Percentiles rank a stretch among this genome's conserved stretches.
phyloP scores from a whole-genome alignment of 1,284 basidiomycete genomes.

The Cronartium quercuum region DNA sequence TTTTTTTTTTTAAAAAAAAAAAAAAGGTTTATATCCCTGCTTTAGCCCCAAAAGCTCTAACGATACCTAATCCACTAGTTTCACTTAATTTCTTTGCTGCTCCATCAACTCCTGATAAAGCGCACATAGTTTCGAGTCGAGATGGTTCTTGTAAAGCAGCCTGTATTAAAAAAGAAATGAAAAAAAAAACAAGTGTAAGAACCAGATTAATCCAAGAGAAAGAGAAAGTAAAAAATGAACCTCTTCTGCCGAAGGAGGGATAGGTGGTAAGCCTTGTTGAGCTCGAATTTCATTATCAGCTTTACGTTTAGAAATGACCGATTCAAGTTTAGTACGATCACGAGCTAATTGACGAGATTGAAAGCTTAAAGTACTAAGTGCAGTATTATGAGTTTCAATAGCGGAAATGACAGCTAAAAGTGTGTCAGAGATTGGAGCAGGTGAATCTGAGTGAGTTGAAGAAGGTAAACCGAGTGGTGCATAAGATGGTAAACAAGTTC shows the following conservation, averaged over 20 bases:
- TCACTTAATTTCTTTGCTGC: slow-evolving; percentile 49
- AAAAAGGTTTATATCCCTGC: slow-evolving; percentile 20
- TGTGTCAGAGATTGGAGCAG: slow-evolving; percentile 45
- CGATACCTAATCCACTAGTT: slow-evolving; percentile 45
- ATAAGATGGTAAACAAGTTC: slow-evolving; percentile 45
- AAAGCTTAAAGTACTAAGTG: slow-evolving; percentile 90
- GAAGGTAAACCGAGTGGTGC: slow-evolving; percentile 42
- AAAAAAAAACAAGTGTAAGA: not conserved
- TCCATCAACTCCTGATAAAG: slow-evolving; percentile 50
- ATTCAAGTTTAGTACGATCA: slow-evolving; percentile 75
- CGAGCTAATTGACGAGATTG: slow-evolving; percentile 82
- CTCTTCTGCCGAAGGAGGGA: slow-evolving; percentile 69
- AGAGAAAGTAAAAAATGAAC: slow-evolving; percentile 49
- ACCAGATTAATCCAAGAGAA: slow-evolving; percentile 40
- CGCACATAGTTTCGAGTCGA: slow-evolving; percentile 73
- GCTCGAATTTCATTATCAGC: slow-evolving; percentile 80
- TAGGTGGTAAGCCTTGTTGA: slow-evolving; percentile 74
- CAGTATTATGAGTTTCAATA: slow-evolving; percentile 76
- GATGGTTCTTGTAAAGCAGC: slow-evolving; percentile 76
- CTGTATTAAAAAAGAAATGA: not conserved
- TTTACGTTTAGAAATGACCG: slow-evolving; percentile 69
- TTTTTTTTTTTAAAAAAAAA: not conserved
- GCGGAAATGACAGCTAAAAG: slow-evolving; percentile 75
- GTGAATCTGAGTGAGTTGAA: slow-evolving; percentile 45
- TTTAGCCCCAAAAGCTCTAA: slow-evolving; percentile 34